phyloP scores from a whole-genome alignment of 2,329 filamentous ascomycete species.

The Beauveria sp. region DNA sequence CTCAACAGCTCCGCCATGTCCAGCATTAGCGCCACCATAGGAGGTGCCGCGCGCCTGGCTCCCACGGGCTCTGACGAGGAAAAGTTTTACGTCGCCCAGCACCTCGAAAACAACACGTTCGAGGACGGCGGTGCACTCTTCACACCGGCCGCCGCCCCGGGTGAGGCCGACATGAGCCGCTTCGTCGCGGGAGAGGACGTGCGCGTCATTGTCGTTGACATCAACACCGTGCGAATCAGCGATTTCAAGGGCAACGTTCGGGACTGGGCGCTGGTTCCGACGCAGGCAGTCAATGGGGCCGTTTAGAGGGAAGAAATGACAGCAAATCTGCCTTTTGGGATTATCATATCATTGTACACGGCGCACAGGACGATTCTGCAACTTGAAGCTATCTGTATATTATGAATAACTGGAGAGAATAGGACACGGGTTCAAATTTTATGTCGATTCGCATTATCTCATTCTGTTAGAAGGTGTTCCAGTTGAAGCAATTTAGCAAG shows the following conservation, averaged over 20 bases:
- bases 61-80: slow-evolving; percentile 72
- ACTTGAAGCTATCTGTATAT: background rate
- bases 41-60: slow-evolving; percentile 73
- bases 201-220: slow-evolving; percentile 76
- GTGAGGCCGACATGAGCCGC: slow-evolving; percentile 48
- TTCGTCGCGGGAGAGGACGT: slow-evolving; percentile 79
- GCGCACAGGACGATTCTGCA: background rate
- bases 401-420: background rate
- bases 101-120: slow-evolving; percentile 90
- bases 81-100: slow-evolving; percentile 70
- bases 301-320: background rate
- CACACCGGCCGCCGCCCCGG: slow-evolving; percentile 30
- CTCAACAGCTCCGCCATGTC: slow-evolving; percentile 84
- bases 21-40: slow-evolving; percentile 88
- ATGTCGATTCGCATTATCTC: background rate
- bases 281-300: slow-evolving; percentile 33
- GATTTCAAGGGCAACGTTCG: slow-evolving; percentile 93
- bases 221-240: slow-evolving; percentile 78
- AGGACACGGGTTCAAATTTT: background rate
- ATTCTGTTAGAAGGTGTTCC: background rate
- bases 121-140: slow-evolving; percentile 33
- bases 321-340: background rate
- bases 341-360: background rate
- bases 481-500: background rate
- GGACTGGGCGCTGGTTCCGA: slow-evolving; percentile 55